Conservation (phyloP, 1,284 basidiomycete species). For the Cryptococcus depauperatus region DNA sequence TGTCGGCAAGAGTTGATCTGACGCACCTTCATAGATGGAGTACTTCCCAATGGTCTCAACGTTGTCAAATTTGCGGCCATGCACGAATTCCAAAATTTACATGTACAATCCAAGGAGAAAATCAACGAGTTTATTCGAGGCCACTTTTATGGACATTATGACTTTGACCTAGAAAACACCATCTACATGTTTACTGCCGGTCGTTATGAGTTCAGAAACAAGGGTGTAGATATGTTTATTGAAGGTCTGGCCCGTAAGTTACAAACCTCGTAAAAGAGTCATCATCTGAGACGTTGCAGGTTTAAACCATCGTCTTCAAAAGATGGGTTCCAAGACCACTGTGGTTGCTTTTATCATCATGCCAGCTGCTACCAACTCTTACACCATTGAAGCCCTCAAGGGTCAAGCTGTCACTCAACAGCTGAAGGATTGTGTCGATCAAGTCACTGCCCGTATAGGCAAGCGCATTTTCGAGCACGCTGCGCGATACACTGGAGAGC, state of each 20-base stretch:
- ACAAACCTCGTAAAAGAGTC: background rate
- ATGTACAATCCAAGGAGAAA: conserved; percentile 85
- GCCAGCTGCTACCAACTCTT: conserved; percentile 91
- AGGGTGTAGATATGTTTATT: conserved; percentile 99
- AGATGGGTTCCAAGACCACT: conserved; percentile 67
- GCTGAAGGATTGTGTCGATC: conserved; percentile 84
- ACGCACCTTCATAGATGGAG: conserved; percentile 57
- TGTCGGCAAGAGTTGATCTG: background rate
- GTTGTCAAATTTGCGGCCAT: conserved; percentile 93
- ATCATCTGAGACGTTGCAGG: conserved; percentile 26
- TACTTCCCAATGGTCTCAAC: conserved; percentile 95
- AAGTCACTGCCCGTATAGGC: conserved; percentile 88
- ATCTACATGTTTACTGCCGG: conserved; percentile 99
- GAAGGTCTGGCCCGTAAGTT: conserved; percentile 75
- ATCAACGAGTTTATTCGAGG: conserved; percentile 96
- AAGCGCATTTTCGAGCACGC: conserved; percentile 88
- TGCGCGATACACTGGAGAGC: conserved; percentile 77
- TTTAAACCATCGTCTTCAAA: conserved; percentile 79
- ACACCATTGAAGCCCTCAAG: conserved; percentile 95
- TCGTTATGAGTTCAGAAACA: conserved; percentile 97
- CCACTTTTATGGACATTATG: conserved; percentile 96
- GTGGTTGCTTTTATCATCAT: conserved; percentile 98
- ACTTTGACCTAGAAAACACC: conserved; percentile 93
- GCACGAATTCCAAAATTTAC: conserved; percentile 96
- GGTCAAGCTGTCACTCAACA: conserved; percentile 97